Evolutionary conservation across 192 early-diverging fungal species (phyloP).

Genomic region (Coemansia umbellata): DNA sequence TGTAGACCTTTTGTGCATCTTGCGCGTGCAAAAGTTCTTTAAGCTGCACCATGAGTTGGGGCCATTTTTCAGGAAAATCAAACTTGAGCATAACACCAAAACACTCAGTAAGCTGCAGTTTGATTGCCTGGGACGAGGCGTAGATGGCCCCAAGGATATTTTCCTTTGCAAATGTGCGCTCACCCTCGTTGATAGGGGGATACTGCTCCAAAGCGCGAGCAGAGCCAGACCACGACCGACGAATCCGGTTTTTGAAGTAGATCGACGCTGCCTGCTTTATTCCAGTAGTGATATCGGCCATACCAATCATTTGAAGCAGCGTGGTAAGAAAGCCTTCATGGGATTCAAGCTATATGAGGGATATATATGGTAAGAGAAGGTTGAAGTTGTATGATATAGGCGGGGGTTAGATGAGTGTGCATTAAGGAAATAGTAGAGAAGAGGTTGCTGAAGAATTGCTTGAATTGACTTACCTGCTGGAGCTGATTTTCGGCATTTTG

Average conservation of each 20-base stretch:
- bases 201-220: constrained; percentile 31
- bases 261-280: constrained; percentile 58
- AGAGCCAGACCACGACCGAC: constrained; percentile 60
- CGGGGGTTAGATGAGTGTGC: too few relatives aligned
- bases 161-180: constrained; percentile 64
- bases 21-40: constrained; percentile 60
- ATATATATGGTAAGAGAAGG: too few relatives aligned
- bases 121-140: constrained; percentile 65
- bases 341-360: constrained; percentile 41
- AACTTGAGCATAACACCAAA: constrained; percentile 68
- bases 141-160: constrained; percentile 75
- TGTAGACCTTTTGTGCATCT: constrained; percentile 66
- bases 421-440: too few relatives aligned
- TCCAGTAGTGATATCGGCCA: constrained; percentile 25
- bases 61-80: constrained; percentile 83
- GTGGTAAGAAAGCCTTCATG: constrained; percentile 46
- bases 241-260: constrained; percentile 87
- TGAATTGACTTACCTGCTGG: constrained; percentile 61
- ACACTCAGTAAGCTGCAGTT: constrained; percentile 79
- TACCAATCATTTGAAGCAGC: constrained; percentile 41
- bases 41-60: constrained; percentile 65
- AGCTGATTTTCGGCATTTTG: constrained; percentile 80
- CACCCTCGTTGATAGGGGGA: constrained; percentile 59
- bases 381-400: too few relatives aligned
- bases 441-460: too few relatives aligned